Evolutionary conservation across 1,284 basidiomycete genomes (phyloP).

Genomic region (Termitomyces sp.): DNA sequence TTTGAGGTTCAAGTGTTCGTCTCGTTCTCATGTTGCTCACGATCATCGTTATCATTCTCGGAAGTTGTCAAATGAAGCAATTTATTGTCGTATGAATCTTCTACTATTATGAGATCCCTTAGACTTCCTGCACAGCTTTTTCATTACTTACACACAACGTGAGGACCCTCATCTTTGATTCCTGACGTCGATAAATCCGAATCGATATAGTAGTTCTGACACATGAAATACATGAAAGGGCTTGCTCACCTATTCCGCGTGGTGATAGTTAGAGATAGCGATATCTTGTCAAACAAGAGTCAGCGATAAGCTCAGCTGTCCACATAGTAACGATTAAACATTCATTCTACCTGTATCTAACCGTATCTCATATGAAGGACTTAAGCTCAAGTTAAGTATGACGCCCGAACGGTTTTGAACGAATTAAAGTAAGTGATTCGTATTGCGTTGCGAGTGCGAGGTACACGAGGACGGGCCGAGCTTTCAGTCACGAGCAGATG

Average conservation of each 20-base stretch:
- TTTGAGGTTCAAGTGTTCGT: neutral
- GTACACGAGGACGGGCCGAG: neutral
- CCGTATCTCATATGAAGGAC: neutral
- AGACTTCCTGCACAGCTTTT: slow-evolving; percentile 11
- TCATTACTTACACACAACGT: neutral
- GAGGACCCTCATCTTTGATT: slow-evolving; percentile 1
- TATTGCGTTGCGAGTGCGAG: no score
- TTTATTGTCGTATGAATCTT: neutral
- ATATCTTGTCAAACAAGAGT: neutral
- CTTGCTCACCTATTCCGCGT: neutral
- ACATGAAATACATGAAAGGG: neutral
- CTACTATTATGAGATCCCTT: neutral
- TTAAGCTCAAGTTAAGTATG: no score
- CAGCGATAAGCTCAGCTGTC: neutral
- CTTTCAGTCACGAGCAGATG: no score
- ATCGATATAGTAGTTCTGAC: neutral
- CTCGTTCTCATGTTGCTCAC: neutral
- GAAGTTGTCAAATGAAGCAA: neutral
- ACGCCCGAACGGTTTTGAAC: no score
- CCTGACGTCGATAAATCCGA: slow-evolving; percentile 1
- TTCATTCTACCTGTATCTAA: slow-evolving; percentile 4
- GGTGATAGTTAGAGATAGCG: neutral
- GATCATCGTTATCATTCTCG: neutral
- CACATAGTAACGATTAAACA: neutral
- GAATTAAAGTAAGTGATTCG: no score